Evolutionary conservation across 192 early-diverging fungal species (phyloP).

Genomic region (Podila epigama): DNA sequence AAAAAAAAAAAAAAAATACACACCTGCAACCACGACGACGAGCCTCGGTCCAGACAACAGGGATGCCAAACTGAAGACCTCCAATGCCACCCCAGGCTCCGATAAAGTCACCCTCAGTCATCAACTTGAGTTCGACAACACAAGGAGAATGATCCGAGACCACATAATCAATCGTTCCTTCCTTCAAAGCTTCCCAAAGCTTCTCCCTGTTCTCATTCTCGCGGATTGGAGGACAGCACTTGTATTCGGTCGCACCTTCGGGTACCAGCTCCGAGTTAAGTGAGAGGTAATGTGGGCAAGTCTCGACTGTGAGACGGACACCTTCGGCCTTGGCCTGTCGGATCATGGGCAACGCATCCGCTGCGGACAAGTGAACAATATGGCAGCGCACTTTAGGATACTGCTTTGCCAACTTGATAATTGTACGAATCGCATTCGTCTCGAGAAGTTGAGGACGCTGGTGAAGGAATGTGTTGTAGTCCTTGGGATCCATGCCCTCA

Average conservation of each 20-base stretch:
- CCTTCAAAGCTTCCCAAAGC: constrained; percentile 77
- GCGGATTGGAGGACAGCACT: constrained; percentile 88
- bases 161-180: constrained; percentile 82
- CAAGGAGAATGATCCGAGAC: constrained; percentile 88
- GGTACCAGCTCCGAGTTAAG: constrained; percentile 73
- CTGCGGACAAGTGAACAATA: constrained; percentile 84
- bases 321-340: constrained; percentile 73
- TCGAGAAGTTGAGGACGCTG: constrained; percentile 78
- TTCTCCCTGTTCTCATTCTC: constrained; percentile 68
- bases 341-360: constrained; percentile 76
- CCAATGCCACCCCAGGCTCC: constrained; percentile 87
- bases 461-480: constrained; percentile 71
- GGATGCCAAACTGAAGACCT: constrained; percentile 80
- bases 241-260: constrained; percentile 77
- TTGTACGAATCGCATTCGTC: constrained; percentile 75
- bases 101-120: constrained; percentile 77
- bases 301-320: constrained; percentile 79
- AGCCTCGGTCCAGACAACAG: constrained; percentile 81
- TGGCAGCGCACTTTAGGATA: constrained; percentile 77
- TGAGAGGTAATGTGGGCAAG: constrained; percentile 84
- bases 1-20: constrained; percentile 8
- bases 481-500: constrained; percentile 51
- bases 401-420: constrained; percentile 73
- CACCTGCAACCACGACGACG: constrained; percentile 66
- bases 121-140: constrained; percentile 76